A percentile compares a stretch with the other conserved stretches of the same genome.
Evolutionary conservation across 2,329 filamentous ascomycete species (phyloP).

Genomic region (Aureobasidium sp.): DNA sequence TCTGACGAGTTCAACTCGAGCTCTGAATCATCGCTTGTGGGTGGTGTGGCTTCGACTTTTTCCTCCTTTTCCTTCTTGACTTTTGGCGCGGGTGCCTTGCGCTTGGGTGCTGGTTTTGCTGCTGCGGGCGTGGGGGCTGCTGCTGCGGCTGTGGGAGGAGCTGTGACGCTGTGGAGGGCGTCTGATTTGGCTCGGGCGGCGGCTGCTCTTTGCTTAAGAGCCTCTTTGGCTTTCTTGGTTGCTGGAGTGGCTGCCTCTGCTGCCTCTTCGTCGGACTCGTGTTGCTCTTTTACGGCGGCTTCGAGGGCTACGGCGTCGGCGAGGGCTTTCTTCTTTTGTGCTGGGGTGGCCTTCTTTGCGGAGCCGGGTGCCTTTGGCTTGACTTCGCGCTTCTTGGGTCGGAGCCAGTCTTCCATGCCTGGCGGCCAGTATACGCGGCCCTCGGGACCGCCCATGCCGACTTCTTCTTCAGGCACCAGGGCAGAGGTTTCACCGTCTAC

Average conservation of each 20-base stretch:
- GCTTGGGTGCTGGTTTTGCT: constrained; percentile 15
- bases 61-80: constrained; percentile 23
- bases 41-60: constrained; percentile 35
- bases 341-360: constrained; percentile 20
- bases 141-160: constrained; percentile 23
- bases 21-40: constrained; percentile 29
- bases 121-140: constrained; percentile 20
- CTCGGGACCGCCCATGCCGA: constrained; percentile 79
- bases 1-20: constrained; percentile 26
- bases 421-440: constrained; percentile 82
- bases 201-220: constrained; percentile 16
- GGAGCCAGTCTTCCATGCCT: constrained; percentile 83
- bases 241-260: constrained; percentile 29
- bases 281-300: constrained; percentile 19
- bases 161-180: constrained; percentile 15
- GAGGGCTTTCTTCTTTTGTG: constrained; percentile 19
- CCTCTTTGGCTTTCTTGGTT: constrained; percentile 33
- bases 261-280: constrained; percentile 22
- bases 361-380: constrained; percentile 43
- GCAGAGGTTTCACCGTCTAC: constrained; percentile 31
- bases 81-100: constrained; percentile 16
- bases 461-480: constrained; percentile 54
- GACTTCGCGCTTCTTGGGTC: constrained; percentile 64
- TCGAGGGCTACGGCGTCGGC: constrained; percentile 13
- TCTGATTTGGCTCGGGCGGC: constrained; percentile 17